Percentiles rank a stretch among this genome's conserved stretches.
phyloP scores from a whole-genome alignment of 1,139 yeast species.

The Kodamaea anthophila region DNA sequence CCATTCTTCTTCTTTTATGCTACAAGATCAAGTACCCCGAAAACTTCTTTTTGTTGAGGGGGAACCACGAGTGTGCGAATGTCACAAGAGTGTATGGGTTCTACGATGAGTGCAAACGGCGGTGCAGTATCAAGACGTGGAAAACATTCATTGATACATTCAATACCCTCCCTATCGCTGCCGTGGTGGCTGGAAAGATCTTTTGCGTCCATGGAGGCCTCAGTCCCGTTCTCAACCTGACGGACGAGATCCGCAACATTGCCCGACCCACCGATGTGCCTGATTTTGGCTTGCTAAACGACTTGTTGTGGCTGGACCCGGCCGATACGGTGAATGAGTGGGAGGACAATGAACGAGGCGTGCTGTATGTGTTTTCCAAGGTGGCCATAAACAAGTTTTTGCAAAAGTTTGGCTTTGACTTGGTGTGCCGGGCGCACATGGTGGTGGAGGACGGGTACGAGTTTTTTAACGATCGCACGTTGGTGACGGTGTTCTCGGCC shows the following conservation, averaged over 20 bases:
- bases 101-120: conserved; percentile 91
- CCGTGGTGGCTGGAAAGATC: conserved; percentile 91
- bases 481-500: conserved; percentile 93
- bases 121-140: conserved; percentile 88
- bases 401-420: conserved; percentile 81
- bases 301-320: conserved; percentile 93
- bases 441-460: conserved; percentile 98
- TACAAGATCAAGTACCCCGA: conserved; percentile 96
- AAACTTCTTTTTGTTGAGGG: conserved; percentile 84
- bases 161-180: conserved; percentile 90
- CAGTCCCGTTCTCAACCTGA: conserved; percentile 81
- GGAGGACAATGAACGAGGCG: conserved; percentile 98
- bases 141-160: conserved; percentile 88
- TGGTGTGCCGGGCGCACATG: conserved; percentile 97
- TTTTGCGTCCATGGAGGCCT: conserved; percentile 98
- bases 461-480: conserved; percentile 86
- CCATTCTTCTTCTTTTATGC: conserved; percentile 76
- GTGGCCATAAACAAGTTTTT: conserved; percentile 90
- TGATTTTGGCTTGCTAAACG: conserved; percentile 88
- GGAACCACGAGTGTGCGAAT: conserved; percentile 96
- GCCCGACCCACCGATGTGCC: conserved; percentile 97
- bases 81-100: conserved; percentile 95
- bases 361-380: conserved; percentile 89
- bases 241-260: conserved; percentile 88
- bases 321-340: conserved; percentile 92